phyloP scores from a whole-genome alignment of 345 rosid species.

The Citrus sp. region DNA sequence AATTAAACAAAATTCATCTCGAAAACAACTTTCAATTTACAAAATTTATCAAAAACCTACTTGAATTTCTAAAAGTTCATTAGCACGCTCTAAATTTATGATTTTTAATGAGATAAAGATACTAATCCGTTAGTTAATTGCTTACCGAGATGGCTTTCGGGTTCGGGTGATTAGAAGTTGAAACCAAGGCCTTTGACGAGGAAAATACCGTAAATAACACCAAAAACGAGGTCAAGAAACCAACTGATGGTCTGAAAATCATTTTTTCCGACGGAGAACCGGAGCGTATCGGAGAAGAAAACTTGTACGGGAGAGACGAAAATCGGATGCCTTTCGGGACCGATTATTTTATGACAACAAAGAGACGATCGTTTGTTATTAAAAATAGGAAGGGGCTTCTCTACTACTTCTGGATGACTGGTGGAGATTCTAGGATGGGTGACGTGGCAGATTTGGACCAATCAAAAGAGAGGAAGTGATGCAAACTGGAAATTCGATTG shows the following conservation, averaged over 20 bases:
- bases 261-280: slow-evolving; percentile 15
- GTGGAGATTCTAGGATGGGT: slow-evolving; percentile 20
- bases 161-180: slow-evolving; percentile 39
- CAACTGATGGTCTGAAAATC: slow-evolving; percentile 17
- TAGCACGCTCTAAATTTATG: background rate
- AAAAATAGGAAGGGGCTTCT: slow-evolving; percentile 5
- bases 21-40: background rate
- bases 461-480: slow-evolving; percentile 40
- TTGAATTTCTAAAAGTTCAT: background rate
- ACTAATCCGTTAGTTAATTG: background rate
- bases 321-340: background rate
- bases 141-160: slow-evolving; percentile 84
- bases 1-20: background rate
- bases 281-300: background rate
- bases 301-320: background rate
- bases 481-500: slow-evolving; percentile 22
- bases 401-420: slow-evolving; percentile 8
- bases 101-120: background rate
- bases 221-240: slow-evolving; percentile 26
- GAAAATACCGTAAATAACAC: slow-evolving; percentile 33
- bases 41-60: background rate
- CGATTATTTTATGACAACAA: background rate
- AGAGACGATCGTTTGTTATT: background rate
- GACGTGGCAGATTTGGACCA: slow-evolving; percentile 52
- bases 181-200: slow-evolving; percentile 33